A percentile compares a stretch with the other conserved stretches of the same genome.
Conservation (phyloP, 2,329 filamentous ascomycete species). For the Pseudocercospora musae region DNA sequence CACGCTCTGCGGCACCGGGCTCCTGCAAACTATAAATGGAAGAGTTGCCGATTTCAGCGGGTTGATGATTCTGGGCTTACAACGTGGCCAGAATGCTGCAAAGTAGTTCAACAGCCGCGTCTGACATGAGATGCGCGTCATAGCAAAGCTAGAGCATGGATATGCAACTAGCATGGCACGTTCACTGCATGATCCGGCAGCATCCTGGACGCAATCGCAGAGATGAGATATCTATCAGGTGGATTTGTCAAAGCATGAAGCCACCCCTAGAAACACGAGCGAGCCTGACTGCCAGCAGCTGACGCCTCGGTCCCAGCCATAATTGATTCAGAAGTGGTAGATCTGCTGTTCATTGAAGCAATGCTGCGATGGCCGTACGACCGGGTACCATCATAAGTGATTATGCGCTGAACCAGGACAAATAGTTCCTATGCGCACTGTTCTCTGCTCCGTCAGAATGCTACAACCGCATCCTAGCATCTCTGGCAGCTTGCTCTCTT, state of each 20-base stretch:
- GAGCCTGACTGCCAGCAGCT: not conserved
- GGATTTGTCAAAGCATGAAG: not conserved
- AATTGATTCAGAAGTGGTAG: not conserved
- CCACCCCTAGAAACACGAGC: not conserved
- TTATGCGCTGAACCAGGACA: not conserved
- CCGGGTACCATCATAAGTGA: not conserved
- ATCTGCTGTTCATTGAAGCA: not conserved
- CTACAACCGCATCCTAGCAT: slow-evolving; percentile 45
- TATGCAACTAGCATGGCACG: not conserved
- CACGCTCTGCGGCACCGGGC: not conserved
- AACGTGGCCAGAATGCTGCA: not conserved
- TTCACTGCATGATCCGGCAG: not conserved
- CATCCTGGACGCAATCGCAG: not conserved
- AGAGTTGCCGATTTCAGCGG: not conserved
- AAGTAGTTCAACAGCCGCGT: not conserved
- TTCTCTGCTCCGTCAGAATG: not conserved
- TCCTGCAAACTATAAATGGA: not conserved
- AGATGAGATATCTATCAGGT: not conserved
- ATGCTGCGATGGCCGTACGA: not conserved
- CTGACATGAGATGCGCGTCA: not conserved
- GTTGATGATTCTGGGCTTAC: not conserved
- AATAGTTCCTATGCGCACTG: not conserved
- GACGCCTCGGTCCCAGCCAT: not conserved
- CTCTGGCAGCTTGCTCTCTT: slow-evolving; percentile 55
- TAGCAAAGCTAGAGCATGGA: not conserved